Percentiles rank a stretch among this genome's conserved stretches.
Evolutionary conservation across 768 basidiomycete species (phyloP).

Genomic region (Tulasnella sp.): DNA sequence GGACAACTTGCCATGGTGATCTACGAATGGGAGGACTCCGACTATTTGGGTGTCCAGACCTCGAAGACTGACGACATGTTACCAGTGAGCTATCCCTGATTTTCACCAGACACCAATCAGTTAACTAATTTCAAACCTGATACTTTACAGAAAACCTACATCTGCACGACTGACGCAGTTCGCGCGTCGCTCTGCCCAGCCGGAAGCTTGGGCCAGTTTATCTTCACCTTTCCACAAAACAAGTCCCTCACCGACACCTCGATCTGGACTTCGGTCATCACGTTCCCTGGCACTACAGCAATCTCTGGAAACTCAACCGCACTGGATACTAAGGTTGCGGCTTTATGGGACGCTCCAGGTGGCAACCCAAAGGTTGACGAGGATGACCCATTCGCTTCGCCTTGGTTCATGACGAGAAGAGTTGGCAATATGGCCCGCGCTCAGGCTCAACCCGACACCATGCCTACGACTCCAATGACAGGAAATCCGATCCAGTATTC

Average conservation of each 20-base stretch:
- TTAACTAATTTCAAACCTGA: background rate
- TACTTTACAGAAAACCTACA: constrained; percentile 69
- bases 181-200: constrained; percentile 58
- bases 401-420: constrained; percentile 33
- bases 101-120: background rate
- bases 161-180: constrained; percentile 82
- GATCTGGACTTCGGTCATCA: constrained; percentile 80
- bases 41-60: constrained; percentile 69
- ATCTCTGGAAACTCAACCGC: background rate
- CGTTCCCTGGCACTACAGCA: constrained; percentile 39
- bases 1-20: constrained; percentile 92
- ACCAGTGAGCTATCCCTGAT: constrained; percentile 44
- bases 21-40: constrained; percentile 89
- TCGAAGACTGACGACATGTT: constrained; percentile 46
- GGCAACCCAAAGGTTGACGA: constrained; percentile 51
- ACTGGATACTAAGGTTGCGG: constrained; percentile 20
- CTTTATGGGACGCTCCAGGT: constrained; percentile 52
- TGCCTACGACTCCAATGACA: constrained; percentile 36
- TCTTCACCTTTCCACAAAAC: constrained; percentile 62
- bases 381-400: constrained; percentile 36
- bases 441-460: background rate
- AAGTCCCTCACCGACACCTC: constrained; percentile 61
- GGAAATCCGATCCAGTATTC: constrained; percentile 48
- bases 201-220: constrained; percentile 79
- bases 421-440: background rate